These are phyloP conservation scores for Chlorella sp. DNA, from an alignment of 139 green algal species.

Conservation along the genomic window DNA sequence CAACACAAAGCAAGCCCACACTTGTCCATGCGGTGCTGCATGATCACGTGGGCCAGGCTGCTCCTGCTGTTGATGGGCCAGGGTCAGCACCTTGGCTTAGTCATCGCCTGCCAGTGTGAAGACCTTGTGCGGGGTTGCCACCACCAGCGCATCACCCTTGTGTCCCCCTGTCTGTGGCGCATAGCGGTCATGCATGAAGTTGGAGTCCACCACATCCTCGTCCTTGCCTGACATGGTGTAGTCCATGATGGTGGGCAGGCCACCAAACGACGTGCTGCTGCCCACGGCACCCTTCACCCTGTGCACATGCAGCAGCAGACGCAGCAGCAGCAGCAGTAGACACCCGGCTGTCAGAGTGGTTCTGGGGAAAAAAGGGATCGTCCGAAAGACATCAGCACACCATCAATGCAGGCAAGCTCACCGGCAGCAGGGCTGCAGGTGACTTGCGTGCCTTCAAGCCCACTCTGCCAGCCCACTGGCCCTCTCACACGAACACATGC, in stretches of 20 bases:
- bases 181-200: slow-evolving; percentile 72
- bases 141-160: neutral
- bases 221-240: slow-evolving; percentile 76
- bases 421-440: too few relatives aligned
- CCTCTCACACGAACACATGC: neutral
- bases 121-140: neutral
- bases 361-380: too few relatives aligned
- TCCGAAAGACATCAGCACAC: too few relatives aligned
- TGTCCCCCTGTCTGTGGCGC: neutral
- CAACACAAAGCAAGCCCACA: too few relatives aligned
- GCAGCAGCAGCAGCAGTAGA: neutral
- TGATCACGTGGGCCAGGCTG: too few relatives aligned
- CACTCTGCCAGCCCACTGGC: neutral
- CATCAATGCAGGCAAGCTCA: too few relatives aligned
- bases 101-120: too few relatives aligned
- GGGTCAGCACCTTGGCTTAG: too few relatives aligned
- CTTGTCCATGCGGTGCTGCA: too few relatives aligned
- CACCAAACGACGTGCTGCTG: slow-evolving; percentile 50
- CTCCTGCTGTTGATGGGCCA: too few relatives aligned
- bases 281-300: slow-evolving; percentile 45
- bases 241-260: slow-evolving; percentile 72
- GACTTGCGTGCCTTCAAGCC: too few relatives aligned
- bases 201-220: slow-evolving; percentile 71
- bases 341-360: neutral
- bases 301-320: slow-evolving; percentile 75